phyloP scores from a whole-genome alignment of 164 flowering plant species.

The Platanus orientalis region DNA sequence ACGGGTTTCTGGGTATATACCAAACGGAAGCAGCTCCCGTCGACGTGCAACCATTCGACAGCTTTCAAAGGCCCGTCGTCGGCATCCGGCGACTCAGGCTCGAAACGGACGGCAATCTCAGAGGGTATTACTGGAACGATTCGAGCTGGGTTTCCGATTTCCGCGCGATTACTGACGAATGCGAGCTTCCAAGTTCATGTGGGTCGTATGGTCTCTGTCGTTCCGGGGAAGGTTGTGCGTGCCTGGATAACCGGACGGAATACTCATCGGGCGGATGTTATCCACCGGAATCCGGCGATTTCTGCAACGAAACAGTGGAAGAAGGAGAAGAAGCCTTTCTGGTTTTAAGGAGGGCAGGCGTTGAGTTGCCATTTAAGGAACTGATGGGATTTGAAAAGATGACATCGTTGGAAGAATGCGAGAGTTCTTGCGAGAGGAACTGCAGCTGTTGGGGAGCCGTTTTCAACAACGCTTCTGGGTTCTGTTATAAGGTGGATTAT shows the following conservation, averaged over 20 bases:
- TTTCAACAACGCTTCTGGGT: conserved; percentile 69
- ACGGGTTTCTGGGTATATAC: conserved; percentile 81
- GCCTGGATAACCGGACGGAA: conserved; percentile 52
- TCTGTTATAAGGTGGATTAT: conserved; percentile 66
- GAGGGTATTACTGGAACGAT: conserved; percentile 69
- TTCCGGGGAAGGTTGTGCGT: conserved; percentile 60
- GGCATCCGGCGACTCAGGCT: conserved; percentile 51
- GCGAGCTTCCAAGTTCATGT: conserved; percentile 76
- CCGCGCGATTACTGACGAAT: conserved; percentile 46
- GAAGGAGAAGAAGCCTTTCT: conserved; percentile 13
- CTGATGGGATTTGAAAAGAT: conserved; percentile 44
- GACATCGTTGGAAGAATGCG: conserved; percentile 51
- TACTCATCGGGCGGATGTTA: conserved; percentile 34
- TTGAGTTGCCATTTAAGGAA: conserved; percentile 79
- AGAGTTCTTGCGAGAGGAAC: conserved; percentile 49
- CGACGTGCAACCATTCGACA: conserved; percentile 66
- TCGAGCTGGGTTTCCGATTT: conserved; percentile 58
- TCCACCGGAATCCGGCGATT: conserved; percentile 31
- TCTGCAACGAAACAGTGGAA: conserved; percentile 30
- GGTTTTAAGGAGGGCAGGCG: conserved; percentile 48
- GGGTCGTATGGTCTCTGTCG: conserved; percentile 73
- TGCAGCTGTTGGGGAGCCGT: conserved; percentile 89
- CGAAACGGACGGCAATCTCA: conserved; percentile 82
- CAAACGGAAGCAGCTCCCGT: conserved; percentile 51
- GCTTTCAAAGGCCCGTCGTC: conserved; percentile 39